phyloP scores from a whole-genome alignment of 2,329 filamentous ascomycete genomes.

The Paecilomyces dactylethromorphus region DNA sequence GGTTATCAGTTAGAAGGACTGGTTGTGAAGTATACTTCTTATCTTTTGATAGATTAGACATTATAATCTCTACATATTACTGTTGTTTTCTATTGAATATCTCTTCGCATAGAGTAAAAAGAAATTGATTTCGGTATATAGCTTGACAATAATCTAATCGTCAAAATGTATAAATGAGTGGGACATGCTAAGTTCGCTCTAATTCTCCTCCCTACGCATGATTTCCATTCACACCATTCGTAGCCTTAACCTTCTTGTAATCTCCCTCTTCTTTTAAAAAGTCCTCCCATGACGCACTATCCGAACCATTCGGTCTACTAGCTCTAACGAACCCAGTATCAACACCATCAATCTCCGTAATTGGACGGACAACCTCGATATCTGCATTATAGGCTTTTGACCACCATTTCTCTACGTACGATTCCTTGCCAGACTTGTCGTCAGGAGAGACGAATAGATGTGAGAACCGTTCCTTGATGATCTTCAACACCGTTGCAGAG shows the following conservation, averaged over 20 bases:
- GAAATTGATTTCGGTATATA: no score
- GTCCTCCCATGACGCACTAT: slow-evolving; percentile 42
- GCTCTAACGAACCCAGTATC: slow-evolving; percentile 44
- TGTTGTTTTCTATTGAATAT: no score
- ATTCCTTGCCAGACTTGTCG: slow-evolving; percentile 25
- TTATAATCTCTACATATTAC: no score
- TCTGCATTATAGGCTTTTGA: slow-evolving; percentile 36
- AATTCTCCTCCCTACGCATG: slow-evolving; percentile 1
- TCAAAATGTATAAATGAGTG: background rate
- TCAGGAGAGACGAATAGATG: slow-evolving; percentile 42
- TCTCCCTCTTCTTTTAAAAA: slow-evolving; percentile 21
- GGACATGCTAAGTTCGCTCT: background rate
- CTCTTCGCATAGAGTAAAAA: no score
- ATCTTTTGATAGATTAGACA: no score
- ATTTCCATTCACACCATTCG: background rate
- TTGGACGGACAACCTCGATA: slow-evolving; percentile 44
- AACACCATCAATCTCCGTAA: slow-evolving; percentile 41
- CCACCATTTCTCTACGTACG: slow-evolving; percentile 46
- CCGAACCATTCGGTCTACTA: slow-evolving; percentile 47
- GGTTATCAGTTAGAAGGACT: no score
- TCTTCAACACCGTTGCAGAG: slow-evolving; percentile 51
- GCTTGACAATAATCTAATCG: background rate
- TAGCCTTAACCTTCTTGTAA: slow-evolving; percentile 11
- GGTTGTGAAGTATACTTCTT: no score
- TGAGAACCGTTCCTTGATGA: slow-evolving; percentile 48